phyloP scores from a whole-genome alignment of 2,329 filamentous ascomycete genomes.

The Diaporthe vexans region DNA sequence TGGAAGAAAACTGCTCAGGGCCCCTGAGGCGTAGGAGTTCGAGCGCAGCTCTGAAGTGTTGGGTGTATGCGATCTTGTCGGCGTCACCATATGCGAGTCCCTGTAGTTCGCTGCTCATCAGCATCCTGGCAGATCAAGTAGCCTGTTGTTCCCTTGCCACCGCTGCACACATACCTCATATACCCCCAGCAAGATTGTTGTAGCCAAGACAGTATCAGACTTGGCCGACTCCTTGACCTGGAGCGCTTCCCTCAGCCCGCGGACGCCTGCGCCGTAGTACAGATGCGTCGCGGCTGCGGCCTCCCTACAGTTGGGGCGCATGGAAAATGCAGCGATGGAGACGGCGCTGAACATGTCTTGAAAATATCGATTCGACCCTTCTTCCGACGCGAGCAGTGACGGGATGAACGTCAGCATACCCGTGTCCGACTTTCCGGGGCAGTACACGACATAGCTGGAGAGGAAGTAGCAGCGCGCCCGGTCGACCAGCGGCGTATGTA shows the following conservation, averaged over 20 bases:
- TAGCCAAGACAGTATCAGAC: slow-evolving; percentile 33
- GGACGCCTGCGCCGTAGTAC: slow-evolving; percentile 24
- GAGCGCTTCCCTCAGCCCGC: slow-evolving; percentile 25
- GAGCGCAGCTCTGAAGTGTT: slow-evolving; percentile 30
- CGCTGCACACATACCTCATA: slow-evolving; percentile 20
- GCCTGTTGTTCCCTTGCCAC: not conserved
- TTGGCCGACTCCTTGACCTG: slow-evolving; percentile 5
- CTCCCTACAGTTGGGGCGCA: slow-evolving; percentile 25
- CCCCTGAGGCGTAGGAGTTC: slow-evolving; percentile 27
- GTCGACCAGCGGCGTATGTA: slow-evolving; percentile 32
- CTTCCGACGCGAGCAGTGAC: slow-evolving; percentile 18
- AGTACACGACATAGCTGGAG: slow-evolving; percentile 34
- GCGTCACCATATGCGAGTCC: slow-evolving; percentile 25
- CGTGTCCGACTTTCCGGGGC: not conserved
- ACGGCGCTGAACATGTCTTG: slow-evolving; percentile 37
- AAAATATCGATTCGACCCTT: slow-evolving; percentile 7
- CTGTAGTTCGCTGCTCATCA: slow-evolving; percentile 9
- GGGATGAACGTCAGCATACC: slow-evolving; percentile 36
- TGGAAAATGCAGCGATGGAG: slow-evolving; percentile 34
- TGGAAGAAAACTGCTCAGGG: slow-evolving; percentile 31
- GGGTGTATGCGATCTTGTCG: slow-evolving; percentile 28
- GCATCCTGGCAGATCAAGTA: not conserved
- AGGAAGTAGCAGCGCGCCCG: slow-evolving; percentile 37
- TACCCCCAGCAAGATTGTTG: slow-evolving; percentile 31
- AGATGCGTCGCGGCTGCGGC: slow-evolving; percentile 7